phyloP scores from a whole-genome alignment of 208 protist species.

The Acanthamoeba triangularis region DNA sequence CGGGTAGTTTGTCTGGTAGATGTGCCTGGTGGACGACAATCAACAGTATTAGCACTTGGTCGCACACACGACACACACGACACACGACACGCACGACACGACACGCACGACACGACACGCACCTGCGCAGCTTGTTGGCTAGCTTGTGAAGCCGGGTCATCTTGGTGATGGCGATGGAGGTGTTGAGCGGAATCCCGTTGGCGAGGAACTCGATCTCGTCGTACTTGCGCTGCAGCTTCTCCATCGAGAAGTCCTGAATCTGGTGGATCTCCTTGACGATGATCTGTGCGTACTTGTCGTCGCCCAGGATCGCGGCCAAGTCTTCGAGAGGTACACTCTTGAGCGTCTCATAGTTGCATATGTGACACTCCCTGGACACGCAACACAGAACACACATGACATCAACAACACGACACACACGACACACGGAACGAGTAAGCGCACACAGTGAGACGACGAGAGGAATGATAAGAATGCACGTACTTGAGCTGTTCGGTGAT shows the following conservation, averaged over 20 bases:
- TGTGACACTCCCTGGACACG: constrained; percentile 15
- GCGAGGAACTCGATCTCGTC: constrained; percentile 39
- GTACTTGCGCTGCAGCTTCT: constrained; percentile 62
- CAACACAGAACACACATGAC: neutral
- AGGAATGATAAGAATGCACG: neutral
- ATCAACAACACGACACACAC: neutral
- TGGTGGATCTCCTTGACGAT: constrained; percentile 42
- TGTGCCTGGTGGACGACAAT: neutral
- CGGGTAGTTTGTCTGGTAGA: constrained; percentile 47
- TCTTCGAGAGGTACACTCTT: constrained; percentile 47
- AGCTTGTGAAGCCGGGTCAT: constrained; percentile 18
- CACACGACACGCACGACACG: neutral
- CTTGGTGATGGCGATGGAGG: constrained; percentile 30
- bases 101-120: neutral
- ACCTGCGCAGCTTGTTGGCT: constrained; percentile 35
- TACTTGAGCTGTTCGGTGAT: constrained; percentile 52
- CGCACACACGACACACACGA: neutral
- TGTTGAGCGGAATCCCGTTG: constrained; percentile 2
- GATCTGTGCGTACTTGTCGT: constrained; percentile 53
- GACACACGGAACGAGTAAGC: neutral
- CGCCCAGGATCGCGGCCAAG: neutral
- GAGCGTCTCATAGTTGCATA: constrained; percentile 46
- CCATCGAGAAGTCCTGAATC: constrained; percentile 31
- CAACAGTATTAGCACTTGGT: neutral
- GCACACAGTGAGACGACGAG: neutral